phyloP scores from a whole-genome alignment of 139 green algal genomes.

The Asterochloris erici region DNA sequence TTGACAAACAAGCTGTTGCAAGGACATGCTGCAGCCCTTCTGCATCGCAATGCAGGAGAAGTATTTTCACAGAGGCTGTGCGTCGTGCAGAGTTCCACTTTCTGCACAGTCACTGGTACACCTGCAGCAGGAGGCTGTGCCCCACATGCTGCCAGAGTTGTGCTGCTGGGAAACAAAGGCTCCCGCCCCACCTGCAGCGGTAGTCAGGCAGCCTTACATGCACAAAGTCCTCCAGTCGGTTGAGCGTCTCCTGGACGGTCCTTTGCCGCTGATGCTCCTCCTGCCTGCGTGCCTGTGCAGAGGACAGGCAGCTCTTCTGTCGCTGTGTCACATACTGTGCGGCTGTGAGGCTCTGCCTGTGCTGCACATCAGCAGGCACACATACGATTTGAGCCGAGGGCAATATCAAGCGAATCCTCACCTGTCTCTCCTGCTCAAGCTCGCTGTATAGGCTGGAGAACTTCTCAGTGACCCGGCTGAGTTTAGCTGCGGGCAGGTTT shows the following conservation, averaged over 20 bases:
- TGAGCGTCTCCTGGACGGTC: conserved; percentile 1
- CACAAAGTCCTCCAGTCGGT: conserved; percentile 6
- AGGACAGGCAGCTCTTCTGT: background rate
- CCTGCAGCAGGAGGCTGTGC: background rate
- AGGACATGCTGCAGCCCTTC: background rate
- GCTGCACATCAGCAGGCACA: background rate
- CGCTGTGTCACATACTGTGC: no score
- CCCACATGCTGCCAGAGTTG: background rate
- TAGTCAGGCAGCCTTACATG: background rate
- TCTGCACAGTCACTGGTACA: background rate
- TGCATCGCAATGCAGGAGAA: background rate
- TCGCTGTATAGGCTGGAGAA: conserved; percentile 16
- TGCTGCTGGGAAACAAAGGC: background rate
- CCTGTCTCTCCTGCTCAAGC: conserved; percentile 11
- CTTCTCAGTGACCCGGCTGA: conserved; percentile 16
- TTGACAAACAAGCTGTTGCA: background rate
- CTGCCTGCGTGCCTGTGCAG: conserved; percentile 4
- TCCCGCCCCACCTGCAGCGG: background rate
- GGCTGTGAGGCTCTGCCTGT: no score
- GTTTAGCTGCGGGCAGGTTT: background rate
- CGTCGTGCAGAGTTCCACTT: no score
- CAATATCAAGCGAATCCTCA: background rate
- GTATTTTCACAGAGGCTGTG: no score
- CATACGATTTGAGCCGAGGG: background rate
- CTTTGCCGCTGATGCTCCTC: conserved; percentile 2